A percentile compares a stretch with the other conserved stretches of the same genome.
Conservation (phyloP, 2,329 filamentous ascomycete species). For the Colletotrichum chlorophyti region DNA sequence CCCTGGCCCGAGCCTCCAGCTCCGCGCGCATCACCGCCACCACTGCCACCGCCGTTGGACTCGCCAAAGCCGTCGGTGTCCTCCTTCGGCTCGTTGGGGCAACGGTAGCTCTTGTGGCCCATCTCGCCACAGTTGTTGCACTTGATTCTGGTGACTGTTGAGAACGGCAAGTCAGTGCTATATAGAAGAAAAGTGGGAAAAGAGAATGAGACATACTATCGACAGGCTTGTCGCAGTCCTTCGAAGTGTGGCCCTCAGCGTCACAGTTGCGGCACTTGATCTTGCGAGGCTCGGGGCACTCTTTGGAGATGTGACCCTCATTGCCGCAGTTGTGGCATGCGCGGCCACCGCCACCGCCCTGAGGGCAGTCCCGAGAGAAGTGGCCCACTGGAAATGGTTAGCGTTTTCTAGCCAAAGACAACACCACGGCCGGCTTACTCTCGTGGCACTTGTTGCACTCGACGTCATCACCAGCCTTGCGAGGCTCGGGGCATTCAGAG, state of each 20-base stretch:
- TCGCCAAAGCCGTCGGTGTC: conserved; percentile 32
- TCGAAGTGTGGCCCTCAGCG: conserved; percentile 65
- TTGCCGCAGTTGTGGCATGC: conserved; percentile 69
- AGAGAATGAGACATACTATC: conserved; percentile 50
- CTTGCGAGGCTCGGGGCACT: conserved; percentile 53
- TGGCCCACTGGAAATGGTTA: conserved; percentile 58
- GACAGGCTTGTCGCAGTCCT: conserved; percentile 67
- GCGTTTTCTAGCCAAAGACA: background rate
- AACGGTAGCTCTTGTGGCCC: conserved; percentile 50
- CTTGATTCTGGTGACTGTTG: conserved; percentile 57
- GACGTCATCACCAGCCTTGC: conserved; percentile 62
- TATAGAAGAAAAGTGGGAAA: background rate
- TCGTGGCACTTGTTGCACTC: conserved; percentile 71
- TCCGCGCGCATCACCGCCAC: conserved; percentile 5
- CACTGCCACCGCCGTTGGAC: conserved; percentile 11
- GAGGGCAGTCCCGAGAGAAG: conserved; percentile 70
- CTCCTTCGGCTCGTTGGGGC: conserved; percentile 40
- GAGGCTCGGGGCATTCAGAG: conserved; percentile 62
- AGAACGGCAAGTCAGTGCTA: conserved; percentile 31
- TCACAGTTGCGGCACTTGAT: conserved; percentile 69
- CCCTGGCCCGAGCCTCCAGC: background rate
- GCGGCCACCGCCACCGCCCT: conserved; percentile 61
- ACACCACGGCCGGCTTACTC: conserved; percentile 50
- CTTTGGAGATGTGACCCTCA: conserved; percentile 63
- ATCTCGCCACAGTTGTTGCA: conserved; percentile 63